Evolutionary conservation across 2,329 filamentous ascomycete genomes (phyloP).

Genomic region (Microdochium trichocladiopsis): DNA sequence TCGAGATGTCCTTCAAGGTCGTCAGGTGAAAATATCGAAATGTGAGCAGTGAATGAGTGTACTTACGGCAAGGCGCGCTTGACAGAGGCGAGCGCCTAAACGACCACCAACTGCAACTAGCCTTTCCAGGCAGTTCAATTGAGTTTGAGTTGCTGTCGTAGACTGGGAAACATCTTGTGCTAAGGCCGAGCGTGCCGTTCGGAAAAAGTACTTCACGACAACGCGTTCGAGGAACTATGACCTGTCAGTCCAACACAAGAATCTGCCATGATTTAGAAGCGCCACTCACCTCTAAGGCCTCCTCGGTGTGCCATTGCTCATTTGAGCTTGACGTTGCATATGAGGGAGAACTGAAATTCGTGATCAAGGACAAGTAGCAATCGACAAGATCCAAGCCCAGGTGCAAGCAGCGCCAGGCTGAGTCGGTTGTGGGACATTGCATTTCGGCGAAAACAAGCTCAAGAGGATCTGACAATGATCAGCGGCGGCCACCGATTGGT

Average conservation of each 20-base stretch:
- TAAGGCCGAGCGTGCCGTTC: conserved; percentile 31
- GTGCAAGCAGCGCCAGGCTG: conserved; percentile 41
- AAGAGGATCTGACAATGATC: conserved; percentile 31
- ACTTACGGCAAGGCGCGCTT: conserved; percentile 33
- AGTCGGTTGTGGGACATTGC: conserved; percentile 28
- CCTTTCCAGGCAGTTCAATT: conserved; percentile 31
- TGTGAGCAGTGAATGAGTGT: no score
- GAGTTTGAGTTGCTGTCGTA: neutral
- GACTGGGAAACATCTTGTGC: neutral
- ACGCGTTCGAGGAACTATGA: neutral
- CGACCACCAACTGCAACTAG: conserved; percentile 36
- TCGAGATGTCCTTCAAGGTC: conserved; percentile 25
- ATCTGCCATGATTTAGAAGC: neutral
- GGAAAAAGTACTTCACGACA: conserved; percentile 28
- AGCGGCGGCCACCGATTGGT: conserved; percentile 1
- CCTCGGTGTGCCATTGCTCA: conserved; percentile 32
- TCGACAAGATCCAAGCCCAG: conserved; percentile 38
- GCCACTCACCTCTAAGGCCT: conserved; percentile 33
- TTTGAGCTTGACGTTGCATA: conserved; percentile 19
- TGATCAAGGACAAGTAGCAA: conserved; percentile 36
- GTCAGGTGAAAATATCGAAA: conserved; percentile 11
- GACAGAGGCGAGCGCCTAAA: conserved; percentile 36
- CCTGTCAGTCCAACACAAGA: neutral
- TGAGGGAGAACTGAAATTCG: conserved; percentile 30
- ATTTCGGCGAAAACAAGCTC: conserved; percentile 44